phyloP scores from a whole-genome alignment of 2,329 filamentous ascomycete species.

The Claviceps pazoutovae region DNA sequence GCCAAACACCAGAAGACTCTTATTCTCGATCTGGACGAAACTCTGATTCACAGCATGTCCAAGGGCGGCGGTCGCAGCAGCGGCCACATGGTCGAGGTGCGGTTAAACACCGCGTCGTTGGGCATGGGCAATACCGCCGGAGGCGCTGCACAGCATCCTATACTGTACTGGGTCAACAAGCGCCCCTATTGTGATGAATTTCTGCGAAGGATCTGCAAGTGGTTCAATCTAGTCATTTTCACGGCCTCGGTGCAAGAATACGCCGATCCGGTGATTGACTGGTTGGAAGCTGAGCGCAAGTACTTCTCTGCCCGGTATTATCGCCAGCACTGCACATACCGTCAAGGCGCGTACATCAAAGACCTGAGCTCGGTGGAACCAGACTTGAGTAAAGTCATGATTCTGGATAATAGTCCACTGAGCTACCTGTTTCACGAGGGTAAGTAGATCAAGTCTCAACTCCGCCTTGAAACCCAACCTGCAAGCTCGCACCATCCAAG shows the following conservation, averaged over 20 bases:
- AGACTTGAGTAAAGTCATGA: constrained; percentile 95
- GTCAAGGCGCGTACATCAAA: constrained; percentile 96
- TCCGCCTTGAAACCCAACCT: no score
- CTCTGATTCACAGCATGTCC: constrained; percentile 92
- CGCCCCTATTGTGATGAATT: constrained; percentile 95
- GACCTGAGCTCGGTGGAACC: constrained; percentile 92
- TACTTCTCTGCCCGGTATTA: constrained; percentile 93
- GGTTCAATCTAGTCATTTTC: constrained; percentile 95
- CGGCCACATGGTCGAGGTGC: constrained; percentile 98
- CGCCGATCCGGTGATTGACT: constrained; percentile 96
- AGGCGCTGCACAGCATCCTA: constrained; percentile 67
- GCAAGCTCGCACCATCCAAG: no score
- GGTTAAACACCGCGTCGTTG: constrained; percentile 59
- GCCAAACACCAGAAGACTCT: constrained; percentile 71
- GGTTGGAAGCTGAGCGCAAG: constrained; percentile 91
- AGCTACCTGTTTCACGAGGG: constrained; percentile 99
- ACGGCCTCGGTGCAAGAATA: constrained; percentile 98
- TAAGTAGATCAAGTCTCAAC: constrained; percentile 25
- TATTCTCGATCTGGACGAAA: constrained; percentile 92
- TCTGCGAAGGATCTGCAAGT: constrained; percentile 79
- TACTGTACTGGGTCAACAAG: constrained; percentile 98
- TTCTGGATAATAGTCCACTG: constrained; percentile 93
- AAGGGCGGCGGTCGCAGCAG: constrained; percentile 77
- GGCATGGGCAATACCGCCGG: constrained; percentile 52
- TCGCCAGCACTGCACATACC: constrained; percentile 89